Percentiles rank a stretch among this genome's conserved stretches.
Evolutionary conservation across 1,284 basidiomycete species (phyloP).

Genomic region (Cystobasidiaceae sp.): DNA sequence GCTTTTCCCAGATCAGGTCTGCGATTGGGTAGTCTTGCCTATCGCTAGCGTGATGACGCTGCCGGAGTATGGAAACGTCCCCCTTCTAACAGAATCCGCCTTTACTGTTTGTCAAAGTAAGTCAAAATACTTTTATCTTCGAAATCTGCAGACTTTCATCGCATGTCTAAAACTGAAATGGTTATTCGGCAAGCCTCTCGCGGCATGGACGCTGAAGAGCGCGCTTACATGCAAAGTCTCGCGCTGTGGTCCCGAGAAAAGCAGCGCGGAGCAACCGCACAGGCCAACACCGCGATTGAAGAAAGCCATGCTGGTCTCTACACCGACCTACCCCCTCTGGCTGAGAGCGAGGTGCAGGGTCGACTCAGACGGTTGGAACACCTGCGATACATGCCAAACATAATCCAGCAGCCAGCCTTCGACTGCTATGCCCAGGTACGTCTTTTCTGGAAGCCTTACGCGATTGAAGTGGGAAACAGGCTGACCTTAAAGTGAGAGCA

Average conservation of each 20-base stretch:
- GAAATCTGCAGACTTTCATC: too few relatives aligned
- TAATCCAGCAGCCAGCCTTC: too few relatives aligned
- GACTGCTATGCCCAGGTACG: background rate
- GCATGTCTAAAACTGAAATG: background rate
- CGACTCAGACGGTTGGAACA: too few relatives aligned
- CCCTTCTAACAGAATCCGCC: background rate
- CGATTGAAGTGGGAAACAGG: background rate
- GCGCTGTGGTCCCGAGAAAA: background rate
- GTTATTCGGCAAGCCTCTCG: background rate
- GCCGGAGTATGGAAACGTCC: background rate
- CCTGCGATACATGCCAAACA: too few relatives aligned
- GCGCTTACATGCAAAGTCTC: background rate
- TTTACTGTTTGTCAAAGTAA: background rate
- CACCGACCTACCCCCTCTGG: background rate
- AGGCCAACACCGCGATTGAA: background rate
- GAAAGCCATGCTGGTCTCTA: background rate
- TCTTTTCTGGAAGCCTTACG: background rate
- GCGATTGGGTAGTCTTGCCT: constrained; percentile 1
- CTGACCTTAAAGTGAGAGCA: background rate
- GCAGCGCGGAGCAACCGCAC: background rate
- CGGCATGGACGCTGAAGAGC: background rate
- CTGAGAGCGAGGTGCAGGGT: too few relatives aligned
- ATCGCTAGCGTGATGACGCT: background rate
- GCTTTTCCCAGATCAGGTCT: background rate
- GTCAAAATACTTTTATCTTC: too few relatives aligned